Evolutionary conservation across 257 asterid species (phyloP).

Genomic region (Primulina eburnea): DNA sequence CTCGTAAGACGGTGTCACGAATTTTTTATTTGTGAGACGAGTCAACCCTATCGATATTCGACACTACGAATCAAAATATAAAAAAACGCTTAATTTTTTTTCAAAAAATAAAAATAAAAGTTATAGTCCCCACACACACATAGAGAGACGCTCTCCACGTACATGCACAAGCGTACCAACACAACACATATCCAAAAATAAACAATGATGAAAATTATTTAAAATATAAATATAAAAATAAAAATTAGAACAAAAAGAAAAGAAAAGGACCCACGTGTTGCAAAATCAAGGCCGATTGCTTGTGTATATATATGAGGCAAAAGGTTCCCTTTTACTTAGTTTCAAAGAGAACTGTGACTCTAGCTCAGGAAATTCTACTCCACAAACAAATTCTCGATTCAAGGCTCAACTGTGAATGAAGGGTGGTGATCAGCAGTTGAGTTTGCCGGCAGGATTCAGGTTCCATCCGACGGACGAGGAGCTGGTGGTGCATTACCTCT

Average conservation of each 20-base stretch:
- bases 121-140: too few species aligned
- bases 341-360: not conserved
- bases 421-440: constrained; percentile 43
- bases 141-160: not conserved
- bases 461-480: constrained; percentile 66
- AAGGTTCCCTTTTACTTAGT: constrained; percentile 23
- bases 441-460: constrained; percentile 56
- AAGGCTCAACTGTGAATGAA: constrained; percentile 35
- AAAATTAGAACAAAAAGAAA: too few species aligned
- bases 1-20: too few species aligned
- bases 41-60: too few species aligned
- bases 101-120: too few species aligned
- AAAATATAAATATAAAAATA: too few species aligned
- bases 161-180: not conserved
- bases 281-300: not conserved
- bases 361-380: not conserved
- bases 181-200: too few species aligned
- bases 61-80: too few species aligned
- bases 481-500: constrained; percentile 51
- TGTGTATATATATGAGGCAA: constrained; percentile 25
- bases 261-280: not conserved
- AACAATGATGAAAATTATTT: too few species aligned
- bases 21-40: too few species aligned
- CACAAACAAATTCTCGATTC: not conserved
- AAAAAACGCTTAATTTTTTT: too few species aligned